Base-by-base conservation (phyloP, 2,329 filamentous ascomycete species). In the Fusarium torulosum region DNA sequence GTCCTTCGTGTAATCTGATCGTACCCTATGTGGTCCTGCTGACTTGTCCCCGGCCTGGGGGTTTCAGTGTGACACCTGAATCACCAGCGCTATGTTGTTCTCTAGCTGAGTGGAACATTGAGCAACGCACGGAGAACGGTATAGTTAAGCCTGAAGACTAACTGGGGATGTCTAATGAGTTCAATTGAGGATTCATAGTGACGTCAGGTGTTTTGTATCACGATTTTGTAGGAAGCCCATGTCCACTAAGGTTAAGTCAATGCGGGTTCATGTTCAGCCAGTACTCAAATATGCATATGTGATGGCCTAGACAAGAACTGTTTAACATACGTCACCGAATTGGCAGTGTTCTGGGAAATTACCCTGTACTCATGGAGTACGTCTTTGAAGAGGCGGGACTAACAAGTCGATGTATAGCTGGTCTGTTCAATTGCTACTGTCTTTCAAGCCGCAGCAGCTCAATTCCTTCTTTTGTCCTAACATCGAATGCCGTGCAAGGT, bases 191-290 rank as follows among this genome's bases (percentile, higher is more conserved):
- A 23, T 29, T 19, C 17, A 19, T 15, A 23, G 41, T 61, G 63
- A 70, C 53, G 55, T 61, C 67, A 61, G 49, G 35, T 37, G 8
- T 5, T 37, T 9, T 37, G 17, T 19, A n/a, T 19, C 17, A n/a
- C 35, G 17, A 37, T 37, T 5, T 33, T n/a, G 17, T 4, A n/a
- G 10, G 35, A 37, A 4, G 9, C 4, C 19, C 17, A n/a, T n/a
- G 7, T n/a, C 4, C 27, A 29, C 10, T n/a, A n/a, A n/a, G n/a
- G n/a, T 9, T 37, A 37, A 19, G 15, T 10, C 17, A 8, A 37
- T 37, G 17, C 17, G 4, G 33, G 10, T 10, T 19, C 17, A 17
- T n/a, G 35, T 37, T 37, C n/a, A 37, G 19, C 4, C 7, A n/a
- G 35, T 37, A 10, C 17, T 37, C 9, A 10, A 7, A 4, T n/a